phyloP scores from a whole-genome alignment of 1,284 basidiomycete species.

The Austroboletus niveus region DNA sequence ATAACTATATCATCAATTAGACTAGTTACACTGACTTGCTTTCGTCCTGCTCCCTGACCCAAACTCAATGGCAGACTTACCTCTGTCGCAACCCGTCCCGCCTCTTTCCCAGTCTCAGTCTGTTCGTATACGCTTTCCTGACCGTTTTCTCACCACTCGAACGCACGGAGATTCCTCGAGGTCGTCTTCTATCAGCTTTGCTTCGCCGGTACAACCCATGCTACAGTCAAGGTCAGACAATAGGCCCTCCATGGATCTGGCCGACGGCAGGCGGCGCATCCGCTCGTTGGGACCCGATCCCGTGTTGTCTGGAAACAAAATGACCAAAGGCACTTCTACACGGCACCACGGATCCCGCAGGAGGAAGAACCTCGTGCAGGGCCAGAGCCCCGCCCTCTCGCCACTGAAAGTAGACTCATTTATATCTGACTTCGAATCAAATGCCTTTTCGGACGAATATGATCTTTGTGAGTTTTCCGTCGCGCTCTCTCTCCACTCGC shows the following conservation, averaged over 20 bases:
- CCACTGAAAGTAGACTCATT: conserved; percentile 23
- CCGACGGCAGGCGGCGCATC: conserved; percentile 20
- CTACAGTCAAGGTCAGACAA: conserved; percentile 14
- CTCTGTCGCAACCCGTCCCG: conserved; percentile 8
- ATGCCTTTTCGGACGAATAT: conserved; percentile 65
- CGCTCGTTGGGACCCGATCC: conserved; percentile 23
- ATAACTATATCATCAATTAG: background rate
- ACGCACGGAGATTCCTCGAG: conserved; percentile 28
- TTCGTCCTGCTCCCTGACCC: background rate
- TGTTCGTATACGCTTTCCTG: conserved; percentile 30
- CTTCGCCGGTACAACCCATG: conserved; percentile 14
- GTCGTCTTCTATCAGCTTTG: conserved; percentile 31
- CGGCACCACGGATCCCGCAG: conserved; percentile 18
- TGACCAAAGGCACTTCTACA: conserved; percentile 14
- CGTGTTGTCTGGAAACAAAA: conserved; percentile 12
- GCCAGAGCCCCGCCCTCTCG: conserved; percentile 13
- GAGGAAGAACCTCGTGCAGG: conserved; percentile 17
- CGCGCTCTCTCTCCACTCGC: conserved; percentile 7
- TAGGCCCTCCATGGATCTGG: conserved; percentile 5
- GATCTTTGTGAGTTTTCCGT: conserved; percentile 57
- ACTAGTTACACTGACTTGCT: too few species aligned
- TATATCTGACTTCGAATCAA: conserved; percentile 34
- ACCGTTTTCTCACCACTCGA: conserved; percentile 26
- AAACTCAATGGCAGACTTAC: conserved; percentile 14
- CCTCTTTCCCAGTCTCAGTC: conserved; percentile 9